Conservation (phyloP, 2,329 filamentous ascomycete genomes). For the Neofusicoccum umdonicola region DNA sequence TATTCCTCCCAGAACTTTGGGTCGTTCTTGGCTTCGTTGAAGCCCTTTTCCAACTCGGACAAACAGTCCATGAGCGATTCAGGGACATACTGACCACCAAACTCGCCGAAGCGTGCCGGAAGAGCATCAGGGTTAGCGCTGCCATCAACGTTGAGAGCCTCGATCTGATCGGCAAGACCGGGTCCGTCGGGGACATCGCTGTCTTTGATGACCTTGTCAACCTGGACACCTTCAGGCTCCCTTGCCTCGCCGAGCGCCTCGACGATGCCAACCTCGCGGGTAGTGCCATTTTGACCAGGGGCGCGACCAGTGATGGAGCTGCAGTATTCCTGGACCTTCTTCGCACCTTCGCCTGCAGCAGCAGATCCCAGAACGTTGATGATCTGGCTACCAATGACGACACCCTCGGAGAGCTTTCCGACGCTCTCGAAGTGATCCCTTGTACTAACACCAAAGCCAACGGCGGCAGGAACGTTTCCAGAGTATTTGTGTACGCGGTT, state of each 20-base stretch:
- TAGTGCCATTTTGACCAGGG: constrained; percentile 47
- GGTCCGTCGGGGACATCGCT: constrained; percentile 56
- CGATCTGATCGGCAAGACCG: constrained; percentile 77
- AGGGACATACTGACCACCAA: constrained; percentile 95
- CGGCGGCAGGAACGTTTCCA: constrained; percentile 82
- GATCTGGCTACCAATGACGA: constrained; percentile 95
- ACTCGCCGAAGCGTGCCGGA: constrained; percentile 88
- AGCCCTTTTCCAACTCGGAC: constrained; percentile 83
- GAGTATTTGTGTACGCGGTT: constrained; percentile 88
- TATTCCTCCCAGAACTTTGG: constrained; percentile 96
- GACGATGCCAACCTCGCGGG: constrained; percentile 67
- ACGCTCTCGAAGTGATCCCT: constrained; percentile 89
- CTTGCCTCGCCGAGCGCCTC: constrained; percentile 64
- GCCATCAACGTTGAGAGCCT: constrained; percentile 69
- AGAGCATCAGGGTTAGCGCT: constrained; percentile 53
- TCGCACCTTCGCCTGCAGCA: constrained; percentile 61
- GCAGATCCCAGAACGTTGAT: constrained; percentile 75
- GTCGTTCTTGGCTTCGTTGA: constrained; percentile 82
- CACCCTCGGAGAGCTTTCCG: constrained; percentile 80
- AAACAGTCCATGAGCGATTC: constrained; percentile 98
- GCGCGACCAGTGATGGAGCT: constrained; percentile 65
- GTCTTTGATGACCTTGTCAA: constrained; percentile 66
- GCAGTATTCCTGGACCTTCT: constrained; percentile 84
- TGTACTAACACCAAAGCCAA: constrained; percentile 96
- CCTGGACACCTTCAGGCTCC: constrained; percentile 62